These are phyloP conservation scores for Cyphellophora attinorum DNA, from an alignment of 2,329 filamentous ascomycete species.

Conservation along the genomic window DNA sequence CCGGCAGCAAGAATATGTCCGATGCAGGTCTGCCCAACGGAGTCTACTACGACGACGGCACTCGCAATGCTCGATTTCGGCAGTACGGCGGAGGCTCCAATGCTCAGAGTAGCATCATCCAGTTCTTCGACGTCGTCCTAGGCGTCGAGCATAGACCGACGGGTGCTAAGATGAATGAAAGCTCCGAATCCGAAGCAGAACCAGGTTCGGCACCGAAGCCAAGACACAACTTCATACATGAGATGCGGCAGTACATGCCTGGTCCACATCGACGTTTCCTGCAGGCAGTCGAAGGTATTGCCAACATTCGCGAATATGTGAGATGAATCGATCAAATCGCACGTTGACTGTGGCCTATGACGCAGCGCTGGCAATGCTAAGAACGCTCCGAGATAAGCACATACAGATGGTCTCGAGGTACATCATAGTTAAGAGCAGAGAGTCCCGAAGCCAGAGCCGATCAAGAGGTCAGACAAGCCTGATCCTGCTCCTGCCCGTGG, in stretches of 20 bases:
- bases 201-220: constrained; percentile 40
- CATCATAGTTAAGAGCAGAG: constrained; percentile 79
- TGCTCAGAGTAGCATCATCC: constrained; percentile 90
- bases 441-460: constrained; percentile 54
- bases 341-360: constrained; percentile 76
- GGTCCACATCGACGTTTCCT: constrained; percentile 85
- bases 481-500: not conserved
- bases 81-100: constrained; percentile 93
- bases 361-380: constrained; percentile 73
- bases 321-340: constrained; percentile 49
- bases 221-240: constrained; percentile 82
- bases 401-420: constrained; percentile 94
- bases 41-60: constrained; percentile 76
- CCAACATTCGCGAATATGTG: constrained; percentile 83
- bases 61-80: constrained; percentile 57
- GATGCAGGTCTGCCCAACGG: constrained; percentile 84
- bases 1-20: constrained; percentile 94
- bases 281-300: constrained; percentile 63
- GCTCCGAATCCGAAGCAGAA: constrained; percentile 36
- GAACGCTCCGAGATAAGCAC: constrained; percentile 78
- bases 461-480: constrained; percentile 34
- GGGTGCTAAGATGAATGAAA: constrained; percentile 48
- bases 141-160: constrained; percentile 87
- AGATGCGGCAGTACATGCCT: constrained; percentile 97
- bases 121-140: constrained; percentile 91